Base-by-base conservation (phyloP, 306 rosid genomes). In the Cicer judaicum region DNA sequence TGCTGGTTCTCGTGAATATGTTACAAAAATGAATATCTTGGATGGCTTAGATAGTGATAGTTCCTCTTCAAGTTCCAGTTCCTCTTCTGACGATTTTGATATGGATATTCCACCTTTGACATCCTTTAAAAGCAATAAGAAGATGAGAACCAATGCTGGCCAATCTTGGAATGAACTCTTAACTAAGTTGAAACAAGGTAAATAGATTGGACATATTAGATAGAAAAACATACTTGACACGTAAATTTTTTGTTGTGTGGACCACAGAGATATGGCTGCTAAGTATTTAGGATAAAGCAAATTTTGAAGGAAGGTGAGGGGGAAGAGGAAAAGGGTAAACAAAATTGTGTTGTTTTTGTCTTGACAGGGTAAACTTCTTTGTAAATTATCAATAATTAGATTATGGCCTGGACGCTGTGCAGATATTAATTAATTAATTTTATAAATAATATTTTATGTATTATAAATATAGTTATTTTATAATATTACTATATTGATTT, bases 31-130 rank as follows among this genome's bases (percentile, higher is more conserved):
- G 63, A 15, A 65, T 47, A 1, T 34, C 47, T 70, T 63, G 56
- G 56, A 70, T 39, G 59, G 4, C 43, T 46, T 47, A 5, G 69
- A 21, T 44, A 10, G 19, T 44, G 86, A 68, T 49, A 9, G 41
- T 47, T 78, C 80, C 36, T 50, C 57, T 59, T 74, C 70, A 14
- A 42, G 61, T 53, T 52, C 59, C 2, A 54, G 83, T 55, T 79
- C 78, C 6, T 81, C 86, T 50, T 68, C 78, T 7, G 36, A 34
- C 1, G 56, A 54, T 15, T 15, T 54, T 61, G 78, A 78, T 13
- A 19, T 68, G 14, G 75, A 64, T n/a, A 11, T 1, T 8, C 42
- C 72, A 15, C 48, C 61, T 24, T 16, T 2, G 55, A 61, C 14
- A 7, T 47, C 49, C 3, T 0, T 10, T 57, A 2, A 39, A 63